phyloP scores from a whole-genome alignment of 1,284 basidiomycete genomes.

The Meira nashicola region DNA sequence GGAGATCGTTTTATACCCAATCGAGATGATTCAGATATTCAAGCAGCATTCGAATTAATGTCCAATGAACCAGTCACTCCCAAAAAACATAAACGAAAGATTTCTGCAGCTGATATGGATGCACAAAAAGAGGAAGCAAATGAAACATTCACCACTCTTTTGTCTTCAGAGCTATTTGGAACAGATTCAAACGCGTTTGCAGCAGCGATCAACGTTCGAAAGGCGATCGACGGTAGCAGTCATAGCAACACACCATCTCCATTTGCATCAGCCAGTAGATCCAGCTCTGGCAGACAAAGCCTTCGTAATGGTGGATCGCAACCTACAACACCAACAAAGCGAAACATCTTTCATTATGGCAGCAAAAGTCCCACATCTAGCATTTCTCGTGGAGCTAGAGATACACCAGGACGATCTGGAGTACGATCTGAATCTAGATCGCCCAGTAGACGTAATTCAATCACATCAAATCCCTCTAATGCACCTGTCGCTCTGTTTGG shows the following conservation, averaged over 20 bases:
- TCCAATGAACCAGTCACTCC: conserved; percentile 51
- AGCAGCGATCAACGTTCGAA: background rate
- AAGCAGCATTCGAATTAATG: conserved; percentile 57
- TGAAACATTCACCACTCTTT: conserved; percentile 57
- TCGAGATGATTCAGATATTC: conserved; percentile 49
- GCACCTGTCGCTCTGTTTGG: conserved; percentile 29
- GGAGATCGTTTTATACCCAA: conserved; percentile 2
- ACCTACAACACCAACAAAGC: conserved; percentile 2
- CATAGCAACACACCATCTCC: too few species aligned
- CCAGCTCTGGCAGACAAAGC: background rate
- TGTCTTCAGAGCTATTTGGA: conserved; percentile 59
- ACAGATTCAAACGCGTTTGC: conserved; percentile 18
- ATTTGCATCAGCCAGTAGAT: conserved; percentile 1
- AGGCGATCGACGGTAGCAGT: background rate
- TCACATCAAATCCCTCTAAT: background rate
- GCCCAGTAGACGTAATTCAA: background rate
- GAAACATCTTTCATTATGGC: conserved; percentile 1
- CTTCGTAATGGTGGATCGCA: background rate
- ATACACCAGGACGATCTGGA: conserved; percentile 21
- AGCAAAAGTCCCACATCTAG: conserved; percentile 18
- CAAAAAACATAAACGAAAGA: conserved; percentile 38
- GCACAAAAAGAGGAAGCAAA: conserved; percentile 53
- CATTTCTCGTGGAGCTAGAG: conserved; percentile 24
- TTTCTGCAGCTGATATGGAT: conserved; percentile 36
- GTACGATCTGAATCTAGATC: conserved; percentile 13